These are phyloP conservation scores for Daldinia loculata DNA, from an alignment of 495 filamentous ascomycete species.

Conservation along the genomic window DNA sequence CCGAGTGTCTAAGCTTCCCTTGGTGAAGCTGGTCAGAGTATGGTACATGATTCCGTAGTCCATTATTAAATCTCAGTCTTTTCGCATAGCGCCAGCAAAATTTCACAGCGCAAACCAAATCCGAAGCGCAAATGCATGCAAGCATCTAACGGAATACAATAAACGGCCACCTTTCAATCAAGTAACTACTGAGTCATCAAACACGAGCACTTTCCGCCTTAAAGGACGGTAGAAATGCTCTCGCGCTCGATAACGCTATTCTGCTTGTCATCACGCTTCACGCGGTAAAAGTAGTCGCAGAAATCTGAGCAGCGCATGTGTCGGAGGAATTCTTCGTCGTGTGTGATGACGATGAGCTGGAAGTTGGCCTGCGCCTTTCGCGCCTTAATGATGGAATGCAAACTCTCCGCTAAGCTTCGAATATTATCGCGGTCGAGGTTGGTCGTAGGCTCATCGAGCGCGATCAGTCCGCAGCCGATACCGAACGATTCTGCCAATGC, in stretches of 20 bases:
- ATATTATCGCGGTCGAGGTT: constrained; percentile 98
- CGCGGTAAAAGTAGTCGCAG: constrained; percentile 87
- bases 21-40: not conserved
- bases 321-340: constrained; percentile 95
- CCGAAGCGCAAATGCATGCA: not conserved
- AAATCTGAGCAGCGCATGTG: constrained; percentile 96
- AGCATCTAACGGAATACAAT: not conserved
- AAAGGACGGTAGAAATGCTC: constrained; percentile 65
- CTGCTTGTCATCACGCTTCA: constrained; percentile 83
- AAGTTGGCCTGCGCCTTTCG: constrained; percentile 91
- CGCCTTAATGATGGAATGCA: constrained; percentile 87
- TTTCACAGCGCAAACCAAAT: not conserved
- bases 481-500: constrained; percentile 98
- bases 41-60: constrained; percentile 7
- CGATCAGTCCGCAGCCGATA: constrained; percentile 93
- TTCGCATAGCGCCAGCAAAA: constrained; percentile 1
- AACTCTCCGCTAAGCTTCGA: constrained; percentile 79
- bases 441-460: constrained; percentile 97
- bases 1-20: not conserved
- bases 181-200: not conserved
- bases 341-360: constrained; percentile 97
- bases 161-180: not conserved
- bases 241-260: constrained; percentile 86
- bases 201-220: constrained; percentile 11
- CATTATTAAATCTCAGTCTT: not conserved